phyloP scores from a whole-genome alignment of 768 basidiomycete genomes.

The Pleurotus eryngii region DNA sequence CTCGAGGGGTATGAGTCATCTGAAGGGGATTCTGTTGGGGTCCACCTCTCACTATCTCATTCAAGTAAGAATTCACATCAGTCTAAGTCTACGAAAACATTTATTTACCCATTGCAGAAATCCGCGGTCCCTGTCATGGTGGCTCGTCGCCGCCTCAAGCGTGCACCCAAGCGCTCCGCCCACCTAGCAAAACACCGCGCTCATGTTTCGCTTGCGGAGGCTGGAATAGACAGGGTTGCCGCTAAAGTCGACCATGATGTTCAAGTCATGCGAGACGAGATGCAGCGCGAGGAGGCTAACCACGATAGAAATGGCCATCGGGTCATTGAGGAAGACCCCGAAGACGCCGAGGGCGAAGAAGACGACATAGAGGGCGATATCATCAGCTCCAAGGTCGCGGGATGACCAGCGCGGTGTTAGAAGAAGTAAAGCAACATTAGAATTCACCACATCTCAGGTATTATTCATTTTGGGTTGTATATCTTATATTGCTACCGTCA shows the following conservation, averaged over 20 bases:
- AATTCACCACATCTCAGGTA: background rate
- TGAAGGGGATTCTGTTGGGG: slow-evolving; percentile 91
- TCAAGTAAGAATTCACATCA: too few species aligned
- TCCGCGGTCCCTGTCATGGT: slow-evolving; percentile 98
- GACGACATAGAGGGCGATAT: slow-evolving; percentile 26
- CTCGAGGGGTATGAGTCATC: slow-evolving; percentile 82
- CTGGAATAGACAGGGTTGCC: slow-evolving; percentile 84
- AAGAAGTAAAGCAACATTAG: background rate
- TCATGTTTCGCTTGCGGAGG: slow-evolving; percentile 83
- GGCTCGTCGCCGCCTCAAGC: slow-evolving; percentile 85
- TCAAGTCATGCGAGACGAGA: slow-evolving; percentile 74
- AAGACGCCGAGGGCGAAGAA: slow-evolving; percentile 14
- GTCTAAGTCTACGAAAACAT: too few species aligned
- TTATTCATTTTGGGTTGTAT: background rate
- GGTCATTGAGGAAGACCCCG: slow-evolving; percentile 16
- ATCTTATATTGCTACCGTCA: background rate
- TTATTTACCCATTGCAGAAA: slow-evolving; percentile 42
- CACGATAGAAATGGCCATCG: slow-evolving; percentile 29
- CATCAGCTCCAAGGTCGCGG: slow-evolving; percentile 33
- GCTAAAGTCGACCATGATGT: slow-evolving; percentile 85
- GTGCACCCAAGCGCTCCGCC: slow-evolving; percentile 76
- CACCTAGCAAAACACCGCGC: slow-evolving; percentile 79
- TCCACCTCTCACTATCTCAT: slow-evolving; percentile 95
- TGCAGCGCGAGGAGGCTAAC: slow-evolving; percentile 54
- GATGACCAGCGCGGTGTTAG: slow-evolving; percentile 9